Evolutionary conservation across 2,329 filamentous ascomycete genomes (phyloP).

Genomic region (Amylocarpus encephaloides): DNA sequence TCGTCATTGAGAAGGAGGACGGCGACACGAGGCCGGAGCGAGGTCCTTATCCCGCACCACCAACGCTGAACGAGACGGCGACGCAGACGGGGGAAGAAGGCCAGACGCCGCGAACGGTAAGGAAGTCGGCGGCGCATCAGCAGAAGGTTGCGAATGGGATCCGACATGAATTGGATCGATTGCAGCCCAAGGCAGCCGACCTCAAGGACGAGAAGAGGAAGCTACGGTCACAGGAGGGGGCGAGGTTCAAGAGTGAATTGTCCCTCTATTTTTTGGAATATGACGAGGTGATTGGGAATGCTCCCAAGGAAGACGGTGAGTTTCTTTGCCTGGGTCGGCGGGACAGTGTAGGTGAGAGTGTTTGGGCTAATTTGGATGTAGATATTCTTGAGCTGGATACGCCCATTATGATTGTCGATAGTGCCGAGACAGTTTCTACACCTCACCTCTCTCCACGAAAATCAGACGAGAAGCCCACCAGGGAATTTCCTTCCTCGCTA

Average conservation of each 20-base stretch:
- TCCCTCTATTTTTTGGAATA: constrained; percentile 89
- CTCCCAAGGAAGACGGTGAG: constrained; percentile 71
- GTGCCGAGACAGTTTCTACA: constrained; percentile 29
- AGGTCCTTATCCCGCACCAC: constrained; percentile 13
- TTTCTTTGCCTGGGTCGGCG: constrained; percentile 15
- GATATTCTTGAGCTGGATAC: constrained; percentile 70
- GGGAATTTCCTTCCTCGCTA: constrained; percentile 49
- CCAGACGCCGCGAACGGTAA: constrained; percentile 27
- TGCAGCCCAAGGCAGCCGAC: constrained; percentile 44
- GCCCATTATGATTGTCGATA: constrained; percentile 64
- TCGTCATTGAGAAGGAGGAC: constrained; percentile 21
- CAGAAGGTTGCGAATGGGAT: constrained; percentile 56
- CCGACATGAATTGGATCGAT: constrained; percentile 51
- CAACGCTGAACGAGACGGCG: constrained; percentile 14
- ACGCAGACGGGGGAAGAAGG: constrained; percentile 20
- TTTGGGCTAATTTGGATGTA: constrained; percentile 33
- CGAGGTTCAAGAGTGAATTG: constrained; percentile 84
- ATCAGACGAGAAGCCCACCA: constrained; percentile 36
- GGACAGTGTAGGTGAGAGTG: constrained; percentile 2
- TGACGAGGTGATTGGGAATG: constrained; percentile 86
- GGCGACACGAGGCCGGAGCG: constrained; percentile 17
- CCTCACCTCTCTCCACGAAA: constrained; percentile 17
- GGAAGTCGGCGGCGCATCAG: constrained; percentile 36
- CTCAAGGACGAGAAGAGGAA: constrained; percentile 61
- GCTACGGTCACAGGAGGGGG: constrained; percentile 78